These are phyloP conservation scores for Metschnikowia matae DNA, from an alignment of 805 yeast species.

Conservation along the genomic window DNA sequence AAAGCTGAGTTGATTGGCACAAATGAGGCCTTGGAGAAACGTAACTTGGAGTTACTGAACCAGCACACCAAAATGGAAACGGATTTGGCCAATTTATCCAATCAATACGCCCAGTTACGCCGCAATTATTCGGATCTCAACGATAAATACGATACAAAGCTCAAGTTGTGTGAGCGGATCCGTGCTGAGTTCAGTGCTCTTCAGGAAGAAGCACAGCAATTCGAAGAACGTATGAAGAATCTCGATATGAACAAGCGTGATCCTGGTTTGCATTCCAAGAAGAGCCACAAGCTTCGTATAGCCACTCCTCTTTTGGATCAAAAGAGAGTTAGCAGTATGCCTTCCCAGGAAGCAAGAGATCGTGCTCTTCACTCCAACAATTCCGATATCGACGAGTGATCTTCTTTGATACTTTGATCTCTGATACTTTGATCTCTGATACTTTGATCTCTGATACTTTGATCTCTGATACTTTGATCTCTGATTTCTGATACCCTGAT, in stretches of 20 bases:
- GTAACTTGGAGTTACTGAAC: not conserved
- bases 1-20: not conserved
- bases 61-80: slow-evolving; percentile 11
- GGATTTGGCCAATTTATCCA: slow-evolving; percentile 60
- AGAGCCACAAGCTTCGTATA: slow-evolving; percentile 13
- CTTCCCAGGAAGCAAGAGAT: slow-evolving; percentile 2
- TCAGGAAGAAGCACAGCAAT: slow-evolving; percentile 12
- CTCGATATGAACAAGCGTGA: slow-evolving; percentile 7
- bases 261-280: slow-evolving; percentile 22
- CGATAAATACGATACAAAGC: slow-evolving; percentile 23
- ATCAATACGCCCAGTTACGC: slow-evolving; percentile 67
- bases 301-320: slow-evolving; percentile 8
- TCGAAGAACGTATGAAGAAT: slow-evolving; percentile 5
- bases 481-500: not conserved
- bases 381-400: slow-evolving; percentile 16
- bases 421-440: not conserved
- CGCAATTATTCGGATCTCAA: slow-evolving; percentile 33
- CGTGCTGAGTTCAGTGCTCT: slow-evolving; percentile 21
- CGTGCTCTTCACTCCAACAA: slow-evolving; percentile 10
- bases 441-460: no score
- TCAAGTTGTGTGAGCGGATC: slow-evolving; percentile 19
- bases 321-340: slow-evolving; percentile 11
- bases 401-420: not conserved
- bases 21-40: not conserved
- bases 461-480: not conserved